A percentile compares a stretch with the other conserved stretches of the same genome.
Conservation (phyloP, 2,329 filamentous ascomycete species). For the Xylariaceae sp. region DNA sequence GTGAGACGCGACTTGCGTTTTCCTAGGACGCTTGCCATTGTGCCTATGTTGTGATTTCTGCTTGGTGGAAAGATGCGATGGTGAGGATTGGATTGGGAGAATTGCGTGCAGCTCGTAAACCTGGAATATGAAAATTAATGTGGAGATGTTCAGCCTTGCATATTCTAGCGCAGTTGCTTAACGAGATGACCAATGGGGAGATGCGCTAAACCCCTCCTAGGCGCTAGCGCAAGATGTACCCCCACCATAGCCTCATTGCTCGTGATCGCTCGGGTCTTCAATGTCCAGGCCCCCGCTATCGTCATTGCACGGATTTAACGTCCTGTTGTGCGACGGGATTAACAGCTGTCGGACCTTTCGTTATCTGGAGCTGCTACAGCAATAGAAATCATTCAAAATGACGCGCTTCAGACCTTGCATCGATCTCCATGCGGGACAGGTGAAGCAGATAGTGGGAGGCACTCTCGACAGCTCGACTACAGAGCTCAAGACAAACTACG, state of each 20-base stretch:
- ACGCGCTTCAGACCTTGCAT: conserved; percentile 94
- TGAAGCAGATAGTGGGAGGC: conserved; percentile 97
- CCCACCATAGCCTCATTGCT: background rate
- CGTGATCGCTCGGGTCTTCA: background rate
- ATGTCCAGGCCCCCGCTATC: background rate
- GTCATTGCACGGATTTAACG: background rate
- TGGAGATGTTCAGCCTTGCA: conserved; percentile 15
- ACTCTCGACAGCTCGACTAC: conserved; percentile 67
- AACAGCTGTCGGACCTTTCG: background rate
- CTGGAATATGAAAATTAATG: conserved; percentile 15
- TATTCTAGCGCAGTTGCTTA: no score
- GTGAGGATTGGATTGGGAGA: background rate
- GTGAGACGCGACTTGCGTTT: conserved; percentile 43
- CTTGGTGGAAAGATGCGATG: background rate
- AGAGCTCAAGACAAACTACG: conserved; percentile 82
- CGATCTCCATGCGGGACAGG: conserved; percentile 92
- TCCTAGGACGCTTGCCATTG: conserved; percentile 43
- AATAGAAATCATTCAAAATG: conserved; percentile 50
- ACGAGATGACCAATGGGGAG: conserved; percentile 21
- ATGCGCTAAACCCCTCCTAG: conserved; percentile 1
- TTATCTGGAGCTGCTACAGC: background rate
- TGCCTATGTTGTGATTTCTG: background rate
- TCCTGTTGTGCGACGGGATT: background rate
- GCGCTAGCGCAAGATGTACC: background rate
- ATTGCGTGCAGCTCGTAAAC: background rate